Evolutionary conservation across 192 early-diverging fungal species (phyloP).

Genomic region (Coemansia brasiliensis): DNA sequence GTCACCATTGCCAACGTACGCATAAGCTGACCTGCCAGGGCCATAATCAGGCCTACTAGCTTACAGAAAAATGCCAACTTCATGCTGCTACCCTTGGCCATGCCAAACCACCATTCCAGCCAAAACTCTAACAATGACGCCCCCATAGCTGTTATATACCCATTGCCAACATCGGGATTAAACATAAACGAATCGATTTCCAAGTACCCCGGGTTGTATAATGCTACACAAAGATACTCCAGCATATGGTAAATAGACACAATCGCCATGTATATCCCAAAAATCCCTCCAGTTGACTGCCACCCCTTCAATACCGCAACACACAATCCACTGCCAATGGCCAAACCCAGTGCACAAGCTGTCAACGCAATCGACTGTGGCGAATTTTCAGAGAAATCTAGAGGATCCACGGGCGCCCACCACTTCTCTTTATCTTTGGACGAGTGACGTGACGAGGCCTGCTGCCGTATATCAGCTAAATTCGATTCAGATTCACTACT

Average conservation of each 20-base stretch:
- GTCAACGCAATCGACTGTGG: conserved; percentile 82
- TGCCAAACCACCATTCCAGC: conserved; percentile 49
- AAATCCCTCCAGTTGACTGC: conserved; percentile 26
- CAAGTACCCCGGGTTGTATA: conserved; percentile 71
- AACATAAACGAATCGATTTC: conserved; percentile 60
- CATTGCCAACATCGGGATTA: conserved; percentile 29
- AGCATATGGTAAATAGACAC: conserved; percentile 79
- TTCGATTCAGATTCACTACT: no score
- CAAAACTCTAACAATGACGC: conserved; percentile 50
- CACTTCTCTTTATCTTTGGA: conserved; percentile 17
- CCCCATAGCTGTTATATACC: conserved; percentile 23
- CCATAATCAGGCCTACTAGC: conserved; percentile 60
- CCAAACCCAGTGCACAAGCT: conserved; percentile 66
- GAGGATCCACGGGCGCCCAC: conserved; percentile 50
- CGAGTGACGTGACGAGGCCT: no score
- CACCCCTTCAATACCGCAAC: conserved; percentile 32
- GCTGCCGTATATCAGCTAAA: no score
- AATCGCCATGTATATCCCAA: conserved; percentile 68
- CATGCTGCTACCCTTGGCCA: conserved; percentile 53
- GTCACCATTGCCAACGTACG: conserved; percentile 87
- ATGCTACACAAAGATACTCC: conserved; percentile 85
- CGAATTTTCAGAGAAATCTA: conserved; percentile 67
- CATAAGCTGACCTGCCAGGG: conserved; percentile 71
- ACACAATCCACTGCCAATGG: conserved; percentile 59
- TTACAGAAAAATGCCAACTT: conserved; percentile 11